Base-by-base conservation (phyloP, 192 early-diverging fungal genomes). In the Coemansia sp. region DNA sequence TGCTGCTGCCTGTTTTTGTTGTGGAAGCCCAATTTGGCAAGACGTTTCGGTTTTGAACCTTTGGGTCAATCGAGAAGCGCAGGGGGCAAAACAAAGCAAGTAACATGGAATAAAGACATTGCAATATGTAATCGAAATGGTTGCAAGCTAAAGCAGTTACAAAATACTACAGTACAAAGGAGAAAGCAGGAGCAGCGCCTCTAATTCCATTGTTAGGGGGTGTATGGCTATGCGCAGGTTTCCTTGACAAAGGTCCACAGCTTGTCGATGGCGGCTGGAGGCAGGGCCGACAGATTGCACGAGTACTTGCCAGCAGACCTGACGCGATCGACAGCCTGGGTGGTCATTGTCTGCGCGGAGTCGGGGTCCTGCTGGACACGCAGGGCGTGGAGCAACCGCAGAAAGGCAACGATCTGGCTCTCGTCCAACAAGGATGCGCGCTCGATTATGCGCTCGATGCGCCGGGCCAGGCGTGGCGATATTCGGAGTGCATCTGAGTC, bases 351-450 rank as follows among this genome's bases (percentile, higher is more conserved):
- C 4, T 21, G 67, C 7, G 71, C 71, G 40, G n/a, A 51, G 3
- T 73, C 71, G 13, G 76, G 76, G 52, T 79, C 71, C 64, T 79
- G 76, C 67, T 79, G 66, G n/a, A 79, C 63, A 9, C 76, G 76
- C 63, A 79, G 57, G 18, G 37, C 59, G 57, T 79, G 71, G 63
- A 79, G 61, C 46, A 79, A 68, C 18, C 49, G 59, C 46, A 79
- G 61, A 25, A 79, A 79, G 6, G 30, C 63, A 29, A 79, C 65
- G 39, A 74, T 21, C 20, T 61, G 42, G 6, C 21, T 58, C 34
- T 79, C 77, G 31, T 62, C 60, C 53, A 79, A 42, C 53, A 33
- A 10, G 20, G 43, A 31, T 7, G 66, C 58, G 23, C 55, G 23
- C 25, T 64, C 65, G 56, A 68, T 65, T 18, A 79, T 79, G 20